Conservation (phyloP, 352 stramenopile species). For the Phytophthora europaea region DNA sequence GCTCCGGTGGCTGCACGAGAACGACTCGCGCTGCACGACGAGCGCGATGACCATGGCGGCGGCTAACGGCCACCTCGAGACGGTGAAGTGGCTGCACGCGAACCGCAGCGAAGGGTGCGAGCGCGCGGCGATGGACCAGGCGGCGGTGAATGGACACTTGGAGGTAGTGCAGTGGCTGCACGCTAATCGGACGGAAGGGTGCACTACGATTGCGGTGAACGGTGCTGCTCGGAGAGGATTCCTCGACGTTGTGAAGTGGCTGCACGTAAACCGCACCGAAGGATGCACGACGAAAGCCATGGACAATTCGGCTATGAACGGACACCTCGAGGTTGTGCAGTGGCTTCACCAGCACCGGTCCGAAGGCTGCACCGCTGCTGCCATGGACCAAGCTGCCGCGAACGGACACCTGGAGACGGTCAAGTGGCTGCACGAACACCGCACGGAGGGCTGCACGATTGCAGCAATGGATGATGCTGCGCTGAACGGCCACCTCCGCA, state of each 20-base stretch:
- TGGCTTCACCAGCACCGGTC: slow-evolving; percentile 34
- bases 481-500: slow-evolving; percentile 21
- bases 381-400: slow-evolving; percentile 34
- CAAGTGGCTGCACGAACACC: slow-evolving; percentile 61
- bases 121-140: slow-evolving; percentile 34
- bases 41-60: slow-evolving; percentile 43
- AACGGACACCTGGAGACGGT: slow-evolving; percentile 62
- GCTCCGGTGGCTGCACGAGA: slow-evolving; percentile 30
- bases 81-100: slow-evolving; percentile 33
- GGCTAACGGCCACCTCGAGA: slow-evolving; percentile 29
- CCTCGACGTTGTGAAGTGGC: slow-evolving; percentile 34
- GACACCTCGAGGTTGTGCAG: slow-evolving; percentile 36
- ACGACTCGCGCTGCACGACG: slow-evolving; percentile 35
- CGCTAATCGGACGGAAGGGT: slow-evolving; percentile 23
- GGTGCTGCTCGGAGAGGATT: slow-evolving; percentile 29
- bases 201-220: slow-evolving; percentile 39
- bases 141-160: slow-evolving; percentile 36
- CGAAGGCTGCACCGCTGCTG: slow-evolving; percentile 32
- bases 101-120: slow-evolving; percentile 37
- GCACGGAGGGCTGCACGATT: slow-evolving; percentile 33
- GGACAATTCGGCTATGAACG: slow-evolving; percentile 43
- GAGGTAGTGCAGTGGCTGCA: slow-evolving; percentile 40
- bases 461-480: slow-evolving; percentile 31
- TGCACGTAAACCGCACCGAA: slow-evolving; percentile 30
- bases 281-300: slow-evolving; percentile 38